These are phyloP conservation scores for Fusarium sp. DNA, from an alignment of 2,329 filamentous ascomycete genomes.

Conservation along the genomic window DNA sequence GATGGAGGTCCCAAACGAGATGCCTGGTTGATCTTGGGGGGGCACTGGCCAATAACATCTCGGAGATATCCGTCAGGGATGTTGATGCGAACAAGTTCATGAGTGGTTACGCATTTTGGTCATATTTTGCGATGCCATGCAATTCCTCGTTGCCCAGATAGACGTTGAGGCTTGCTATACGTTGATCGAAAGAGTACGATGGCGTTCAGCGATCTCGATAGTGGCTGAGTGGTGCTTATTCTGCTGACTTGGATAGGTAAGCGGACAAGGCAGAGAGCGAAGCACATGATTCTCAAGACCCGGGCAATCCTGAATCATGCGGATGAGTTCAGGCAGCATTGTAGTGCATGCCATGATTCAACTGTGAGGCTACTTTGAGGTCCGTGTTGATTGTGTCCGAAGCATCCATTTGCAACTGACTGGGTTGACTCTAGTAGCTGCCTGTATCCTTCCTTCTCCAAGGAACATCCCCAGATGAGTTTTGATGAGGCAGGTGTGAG, in stretches of 20 bases:
- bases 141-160: neutral
- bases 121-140: conserved; percentile 5
- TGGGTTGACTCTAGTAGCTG: neutral
- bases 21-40: conserved; percentile 31
- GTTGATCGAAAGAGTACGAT: neutral
- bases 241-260: neutral
- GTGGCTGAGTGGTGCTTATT: conserved; percentile 3
- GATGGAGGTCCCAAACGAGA: conserved; percentile 24
- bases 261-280: conserved; percentile 8
- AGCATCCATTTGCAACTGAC: neutral
- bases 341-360: neutral
- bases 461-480: conserved; percentile 1
- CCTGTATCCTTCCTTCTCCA: neutral
- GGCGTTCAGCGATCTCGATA: conserved; percentile 11
- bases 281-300: neutral
- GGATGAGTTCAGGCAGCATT: neutral
- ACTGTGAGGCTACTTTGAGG: conserved; percentile 16
- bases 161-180: neutral
- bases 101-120: conserved; percentile 4
- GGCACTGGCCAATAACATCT: conserved; percentile 24
- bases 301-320: neutral
- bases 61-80: conserved; percentile 35
- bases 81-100: conserved; percentile 28
- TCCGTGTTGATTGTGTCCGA: conserved; percentile 1
- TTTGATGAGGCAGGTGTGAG: neutral